phyloP scores from a whole-genome alignment of 768 basidiomycete genomes.

The Myochromella boudieri region DNA sequence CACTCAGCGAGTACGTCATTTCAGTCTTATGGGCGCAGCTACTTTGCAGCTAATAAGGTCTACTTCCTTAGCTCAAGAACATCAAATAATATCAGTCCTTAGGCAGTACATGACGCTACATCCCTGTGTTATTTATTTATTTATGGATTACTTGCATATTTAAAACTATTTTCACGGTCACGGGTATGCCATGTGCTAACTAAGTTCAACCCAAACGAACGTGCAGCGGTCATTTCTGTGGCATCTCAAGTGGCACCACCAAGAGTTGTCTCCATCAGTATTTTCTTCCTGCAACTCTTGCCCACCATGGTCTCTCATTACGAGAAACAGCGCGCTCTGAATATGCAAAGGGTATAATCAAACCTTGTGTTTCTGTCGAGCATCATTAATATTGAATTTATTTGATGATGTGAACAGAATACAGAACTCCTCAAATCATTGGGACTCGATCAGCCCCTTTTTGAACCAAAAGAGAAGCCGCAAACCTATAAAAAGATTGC shows the following conservation, averaged over 20 bases:
- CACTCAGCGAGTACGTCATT: conserved; percentile 66
- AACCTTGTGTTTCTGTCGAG: conserved; percentile 3
- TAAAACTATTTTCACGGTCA: conserved; percentile 19
- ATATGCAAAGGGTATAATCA: conserved; percentile 36
- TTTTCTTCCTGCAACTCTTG: too few relatives aligned
- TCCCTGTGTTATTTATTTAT: conserved; percentile 11
- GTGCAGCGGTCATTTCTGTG: too few relatives aligned
- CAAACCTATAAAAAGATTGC: conserved; percentile 23
- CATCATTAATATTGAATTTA: too few relatives aligned
- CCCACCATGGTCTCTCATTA: conserved; percentile 30
- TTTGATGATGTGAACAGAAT: conserved; percentile 32
- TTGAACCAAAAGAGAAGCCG: conserved; percentile 47
- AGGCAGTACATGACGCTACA: too few relatives aligned
- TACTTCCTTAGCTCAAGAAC: conserved; percentile 50
- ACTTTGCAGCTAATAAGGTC: too few relatives aligned
- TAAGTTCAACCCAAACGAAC: too few relatives aligned
- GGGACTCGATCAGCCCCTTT: conserved; percentile 45
- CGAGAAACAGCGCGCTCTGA: conserved; percentile 30
- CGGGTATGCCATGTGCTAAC: conserved; percentile 22
- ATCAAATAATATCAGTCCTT: conserved; percentile 43
- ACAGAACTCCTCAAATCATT: conserved; percentile 38
- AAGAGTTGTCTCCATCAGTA: too few relatives aligned
- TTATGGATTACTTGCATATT: too few relatives aligned
- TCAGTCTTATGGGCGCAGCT: too few relatives aligned
- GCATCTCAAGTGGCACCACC: too few relatives aligned